Percentiles rank a stretch among this genome's conserved stretches.
These are phyloP conservation scores for Geosmithia putterillii DNA, from an alignment of 2,329 filamentous ascomycete species.

Conservation along the genomic window DNA sequence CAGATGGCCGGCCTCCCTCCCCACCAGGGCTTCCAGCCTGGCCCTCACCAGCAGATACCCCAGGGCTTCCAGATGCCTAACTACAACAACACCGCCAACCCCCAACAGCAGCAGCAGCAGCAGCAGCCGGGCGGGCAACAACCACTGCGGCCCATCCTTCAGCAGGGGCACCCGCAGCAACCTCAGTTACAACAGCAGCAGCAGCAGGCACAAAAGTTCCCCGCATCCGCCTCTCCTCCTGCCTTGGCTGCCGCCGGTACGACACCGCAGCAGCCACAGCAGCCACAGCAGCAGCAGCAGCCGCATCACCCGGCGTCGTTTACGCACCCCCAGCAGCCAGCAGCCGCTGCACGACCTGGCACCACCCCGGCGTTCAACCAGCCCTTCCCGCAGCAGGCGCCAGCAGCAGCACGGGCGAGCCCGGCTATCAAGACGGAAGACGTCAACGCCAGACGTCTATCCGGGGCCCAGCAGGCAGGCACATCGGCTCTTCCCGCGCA, in stretches of 20 bases:
- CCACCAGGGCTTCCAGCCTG: slow-evolving; percentile 12
- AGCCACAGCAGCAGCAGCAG: slow-evolving; percentile 2
- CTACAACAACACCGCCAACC: slow-evolving; percentile 13
- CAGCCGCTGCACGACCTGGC: background rate
- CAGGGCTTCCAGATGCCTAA: slow-evolving; percentile 20
- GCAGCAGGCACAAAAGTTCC: background rate
- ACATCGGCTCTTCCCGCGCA: background rate
- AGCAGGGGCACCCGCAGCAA: slow-evolving; percentile 9
- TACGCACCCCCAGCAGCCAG: background rate
- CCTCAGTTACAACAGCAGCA: slow-evolving; percentile 5
- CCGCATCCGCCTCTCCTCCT: background rate
- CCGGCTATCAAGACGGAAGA: background rate
- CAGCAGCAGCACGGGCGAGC: background rate
- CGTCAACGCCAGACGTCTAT: background rate
- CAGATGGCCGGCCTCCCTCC: slow-evolving; percentile 22
- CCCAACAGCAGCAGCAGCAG: slow-evolving; percentile 5
- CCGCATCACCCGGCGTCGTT: background rate
- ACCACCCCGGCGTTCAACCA: background rate
- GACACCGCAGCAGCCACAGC: background rate
- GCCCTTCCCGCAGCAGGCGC: background rate
- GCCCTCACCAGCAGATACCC: slow-evolving; percentile 4
- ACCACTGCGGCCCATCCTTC: background rate
- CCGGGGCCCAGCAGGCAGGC: background rate
- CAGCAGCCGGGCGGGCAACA: slow-evolving; percentile 6
- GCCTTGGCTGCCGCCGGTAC: background rate